Evolutionary conservation across 139 green algal genomes (phyloP).

Genomic region (Micromonas pusilla): DNA sequence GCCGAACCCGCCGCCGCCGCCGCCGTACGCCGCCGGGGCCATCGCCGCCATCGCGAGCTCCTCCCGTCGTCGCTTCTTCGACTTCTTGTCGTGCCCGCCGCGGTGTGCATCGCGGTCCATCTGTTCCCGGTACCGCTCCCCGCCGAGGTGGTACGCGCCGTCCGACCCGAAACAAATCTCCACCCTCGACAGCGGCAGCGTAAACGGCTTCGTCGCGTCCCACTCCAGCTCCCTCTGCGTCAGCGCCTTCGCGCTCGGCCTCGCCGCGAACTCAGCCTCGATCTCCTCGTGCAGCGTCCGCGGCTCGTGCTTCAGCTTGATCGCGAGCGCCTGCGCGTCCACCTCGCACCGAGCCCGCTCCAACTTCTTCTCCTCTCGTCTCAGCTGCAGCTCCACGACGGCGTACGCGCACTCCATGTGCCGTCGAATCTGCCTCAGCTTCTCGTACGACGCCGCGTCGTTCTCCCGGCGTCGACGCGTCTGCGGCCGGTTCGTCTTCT

Average conservation of each 20-base stretch:
- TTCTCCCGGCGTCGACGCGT: conserved; percentile 56
- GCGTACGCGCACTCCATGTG: not conserved
- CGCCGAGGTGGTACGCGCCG: not conserved
- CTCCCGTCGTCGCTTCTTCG: conserved; percentile 8
- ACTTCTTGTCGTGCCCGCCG: not conserved
- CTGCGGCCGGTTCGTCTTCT: conserved; percentile 79
- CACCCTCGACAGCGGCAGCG: not conserved
- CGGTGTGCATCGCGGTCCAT: not conserved
- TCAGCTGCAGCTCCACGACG: not conserved
- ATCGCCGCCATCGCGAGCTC: not conserved
- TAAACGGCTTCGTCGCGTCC: not conserved
- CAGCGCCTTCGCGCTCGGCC: not conserved
- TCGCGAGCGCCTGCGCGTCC: conserved; percentile 7
- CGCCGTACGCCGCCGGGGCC: not conserved
- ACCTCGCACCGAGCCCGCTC: not conserved
- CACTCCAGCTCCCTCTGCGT: not conserved
- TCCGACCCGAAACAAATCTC: not conserved
- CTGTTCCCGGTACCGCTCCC: not conserved
- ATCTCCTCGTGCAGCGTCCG: not conserved
- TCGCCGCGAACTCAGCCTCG: conserved; percentile 14
- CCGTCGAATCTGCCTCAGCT: not conserved
- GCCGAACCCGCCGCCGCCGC: not conserved
- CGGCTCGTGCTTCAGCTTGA: conserved; percentile 24
- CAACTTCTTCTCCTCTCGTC: conserved; percentile 6
- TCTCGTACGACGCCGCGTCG: conserved; percentile 19